These are phyloP conservation scores for Mycena rosella DNA, from an alignment of 768 basidiomycete genomes.

Conservation along the genomic window DNA sequence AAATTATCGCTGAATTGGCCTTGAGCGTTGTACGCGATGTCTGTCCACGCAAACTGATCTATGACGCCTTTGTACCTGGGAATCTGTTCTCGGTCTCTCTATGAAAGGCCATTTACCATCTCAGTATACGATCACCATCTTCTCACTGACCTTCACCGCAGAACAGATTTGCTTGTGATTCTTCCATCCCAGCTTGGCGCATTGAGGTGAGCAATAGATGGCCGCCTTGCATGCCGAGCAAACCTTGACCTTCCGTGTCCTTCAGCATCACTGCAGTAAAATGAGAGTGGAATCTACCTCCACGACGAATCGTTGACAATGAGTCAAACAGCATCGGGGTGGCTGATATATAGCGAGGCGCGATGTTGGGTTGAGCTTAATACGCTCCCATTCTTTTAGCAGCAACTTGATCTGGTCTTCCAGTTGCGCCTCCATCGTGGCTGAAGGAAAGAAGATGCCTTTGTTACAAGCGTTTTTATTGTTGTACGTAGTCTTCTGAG, in stretches of 20 bases:
- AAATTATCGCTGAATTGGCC: not conserved
- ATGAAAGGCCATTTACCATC: not conserved
- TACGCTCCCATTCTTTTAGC: conserved; percentile 23
- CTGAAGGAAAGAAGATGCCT: no score
- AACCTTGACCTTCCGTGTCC: conserved; percentile 8
- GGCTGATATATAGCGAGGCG: not conserved
- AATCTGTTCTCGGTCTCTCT: conserved; percentile 14
- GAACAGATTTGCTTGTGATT: conserved; percentile 12
- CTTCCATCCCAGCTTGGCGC: conserved; percentile 13
- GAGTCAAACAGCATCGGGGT: not conserved
- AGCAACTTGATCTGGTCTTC: no score
- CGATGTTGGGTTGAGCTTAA: conserved; percentile 5
- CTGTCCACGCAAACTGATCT: conserved; percentile 29
- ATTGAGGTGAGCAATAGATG: conserved; percentile 21
- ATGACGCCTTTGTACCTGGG: conserved; percentile 2
- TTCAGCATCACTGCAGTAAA: not conserved
- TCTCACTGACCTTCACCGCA: conserved; percentile 8
- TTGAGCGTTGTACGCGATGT: not conserved
- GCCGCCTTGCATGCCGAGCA: conserved; percentile 14
- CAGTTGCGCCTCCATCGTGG: not conserved
- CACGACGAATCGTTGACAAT: not conserved
- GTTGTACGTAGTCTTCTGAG: no score
- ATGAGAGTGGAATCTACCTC: not conserved
- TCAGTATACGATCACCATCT: not conserved
- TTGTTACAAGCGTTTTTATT: no score